phyloP scores from a whole-genome alignment of 2,329 filamentous ascomycete species.

The Pseudopithomyces chartarum region DNA sequence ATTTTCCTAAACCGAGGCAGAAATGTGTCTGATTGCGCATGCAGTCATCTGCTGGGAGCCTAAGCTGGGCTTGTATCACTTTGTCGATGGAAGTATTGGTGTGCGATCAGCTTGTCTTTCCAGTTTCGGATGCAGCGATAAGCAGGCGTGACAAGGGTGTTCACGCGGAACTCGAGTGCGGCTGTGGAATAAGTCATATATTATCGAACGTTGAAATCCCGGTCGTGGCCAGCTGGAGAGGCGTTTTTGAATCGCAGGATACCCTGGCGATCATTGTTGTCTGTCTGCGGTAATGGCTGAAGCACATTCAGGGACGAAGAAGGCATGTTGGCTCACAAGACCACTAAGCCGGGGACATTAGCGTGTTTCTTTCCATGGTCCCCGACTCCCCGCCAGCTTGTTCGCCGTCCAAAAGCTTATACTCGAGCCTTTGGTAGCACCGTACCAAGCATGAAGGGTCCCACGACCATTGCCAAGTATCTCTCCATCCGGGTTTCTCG shows the following conservation, averaged over 20 bases:
- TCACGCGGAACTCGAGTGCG: neutral
- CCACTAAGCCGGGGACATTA: too few species aligned
- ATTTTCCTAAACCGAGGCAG: neutral
- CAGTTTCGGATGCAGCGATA: neutral
- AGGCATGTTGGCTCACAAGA: neutral
- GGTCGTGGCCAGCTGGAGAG: neutral
- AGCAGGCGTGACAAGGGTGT: slow-evolving; percentile 3
- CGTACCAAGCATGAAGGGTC: too few species aligned
- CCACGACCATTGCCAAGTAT: too few species aligned
- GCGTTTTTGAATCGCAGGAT: neutral
- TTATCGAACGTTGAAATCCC: neutral
- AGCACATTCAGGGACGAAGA: neutral
- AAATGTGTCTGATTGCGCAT: neutral
- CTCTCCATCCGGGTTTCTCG: too few species aligned
- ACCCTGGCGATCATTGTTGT: neutral
- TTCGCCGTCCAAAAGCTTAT: too few species aligned
- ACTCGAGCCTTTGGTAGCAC: neutral
- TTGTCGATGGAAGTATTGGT: neutral
- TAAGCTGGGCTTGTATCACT: neutral
- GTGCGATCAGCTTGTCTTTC: neutral
- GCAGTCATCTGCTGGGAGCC: neutral
- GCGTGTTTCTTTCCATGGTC: too few species aligned
- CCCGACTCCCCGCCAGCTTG: too few species aligned
- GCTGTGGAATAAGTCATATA: neutral
- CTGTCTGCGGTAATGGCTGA: neutral